Conservation (phyloP, 177 flowering plant genomes). For the Vitis hybrid region DNA sequence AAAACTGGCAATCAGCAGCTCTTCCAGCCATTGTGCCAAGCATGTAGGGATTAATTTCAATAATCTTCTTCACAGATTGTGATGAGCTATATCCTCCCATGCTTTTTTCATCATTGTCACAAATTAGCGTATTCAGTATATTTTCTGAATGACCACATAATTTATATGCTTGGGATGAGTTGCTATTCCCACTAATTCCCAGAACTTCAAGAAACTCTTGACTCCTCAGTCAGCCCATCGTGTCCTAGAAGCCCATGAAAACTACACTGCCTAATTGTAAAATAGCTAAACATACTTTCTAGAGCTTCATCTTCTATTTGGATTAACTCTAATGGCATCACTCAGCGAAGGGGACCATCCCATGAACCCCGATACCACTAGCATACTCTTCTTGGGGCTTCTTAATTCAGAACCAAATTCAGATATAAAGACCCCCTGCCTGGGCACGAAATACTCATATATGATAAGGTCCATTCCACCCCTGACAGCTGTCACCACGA, state of each 20-base stretch:
- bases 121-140: constrained; percentile 4
- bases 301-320: not conserved
- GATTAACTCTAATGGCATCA: constrained; percentile 16
- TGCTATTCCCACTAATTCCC: not conserved
- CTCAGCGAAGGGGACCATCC: constrained; percentile 13
- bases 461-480: constrained; percentile 18
- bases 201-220: not conserved
- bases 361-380: constrained; percentile 16
- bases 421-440: constrained; percentile 2
- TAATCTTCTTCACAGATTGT: constrained; percentile 96
- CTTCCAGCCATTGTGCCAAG: constrained; percentile 99
- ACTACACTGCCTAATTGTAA: no score
- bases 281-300: no score
- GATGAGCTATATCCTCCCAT: constrained; percentile 34
- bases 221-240: not conserved
- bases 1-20: constrained; percentile 98
- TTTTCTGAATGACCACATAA: not conserved
- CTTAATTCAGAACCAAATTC: constrained; percentile 1
- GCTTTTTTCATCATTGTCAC: constrained; percentile 7
- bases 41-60: constrained; percentile 98
- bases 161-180: not conserved
- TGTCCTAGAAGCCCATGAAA: no score
- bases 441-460: constrained; percentile 9
- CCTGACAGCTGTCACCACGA: constrained; percentile 14
- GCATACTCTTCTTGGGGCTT: constrained; percentile 10